Evolutionary conservation across 2,329 filamentous ascomycete genomes (phyloP), one percentile per base, ranked within the genome.

Genomic region (Ilyonectria robusta): DNA sequence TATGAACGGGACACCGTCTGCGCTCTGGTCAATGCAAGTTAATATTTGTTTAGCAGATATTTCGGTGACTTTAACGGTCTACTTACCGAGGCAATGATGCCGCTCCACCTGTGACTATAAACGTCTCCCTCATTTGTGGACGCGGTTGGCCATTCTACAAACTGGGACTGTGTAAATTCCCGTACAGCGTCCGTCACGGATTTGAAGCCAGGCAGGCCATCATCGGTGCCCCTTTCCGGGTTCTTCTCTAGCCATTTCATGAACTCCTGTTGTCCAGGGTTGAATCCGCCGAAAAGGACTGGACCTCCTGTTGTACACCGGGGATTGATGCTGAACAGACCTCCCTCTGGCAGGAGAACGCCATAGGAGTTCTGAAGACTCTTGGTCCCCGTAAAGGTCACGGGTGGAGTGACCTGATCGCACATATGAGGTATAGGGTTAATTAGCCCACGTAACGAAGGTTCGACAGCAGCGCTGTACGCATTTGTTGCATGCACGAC

Each of bases 401-500:
- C 31, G 1, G 63, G 59, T 33, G 66, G 59, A 19, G 31, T 35
- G 21, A 69, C 21, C 31, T 59, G 57, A 44, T 66, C 59, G 23
- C 66, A 69, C 62, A 69, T 62, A 21, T 69, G 66, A 29, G 66
- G 66, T 6, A 50, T 44, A 40, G 66, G 66, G 5, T 13, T 57
- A 9, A 69, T 66, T 11, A 69, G 54, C 4, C 63, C 66, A 19
- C 62, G 58, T 11, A 69, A 42, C 2, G 63, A 66, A 9, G 66
- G 63, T 31, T 66, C 58, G 5, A 69, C 47, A 1, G 63, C 66
- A 29, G 66, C 33, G 31, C 63, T 69, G 19, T 69, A 69, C 8
- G 66, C 66, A 40, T 69, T 69, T 17, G 66, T 69, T 23, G 66
- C 66, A 29, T 69, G 62, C 1, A 69, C 55, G 21, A 69, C 66